Conservation (phyloP, 805 yeast species). For the Dipodascus geniculatus region DNA sequence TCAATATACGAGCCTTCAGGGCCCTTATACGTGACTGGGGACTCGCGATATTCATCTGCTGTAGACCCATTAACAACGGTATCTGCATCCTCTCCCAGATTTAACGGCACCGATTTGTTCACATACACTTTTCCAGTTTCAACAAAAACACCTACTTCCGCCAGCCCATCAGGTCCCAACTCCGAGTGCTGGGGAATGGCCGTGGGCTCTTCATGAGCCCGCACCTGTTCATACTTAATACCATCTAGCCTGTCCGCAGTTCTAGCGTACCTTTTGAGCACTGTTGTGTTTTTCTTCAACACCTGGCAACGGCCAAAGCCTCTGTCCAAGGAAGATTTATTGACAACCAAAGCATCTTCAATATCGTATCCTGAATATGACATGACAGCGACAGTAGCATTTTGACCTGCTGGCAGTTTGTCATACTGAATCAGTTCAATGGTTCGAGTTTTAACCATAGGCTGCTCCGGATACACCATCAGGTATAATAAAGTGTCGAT, state of each 20-base stretch:
- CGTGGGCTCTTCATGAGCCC: conserved; percentile 26
- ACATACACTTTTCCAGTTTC: conserved; percentile 90
- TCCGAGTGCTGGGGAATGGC: conserved; percentile 82
- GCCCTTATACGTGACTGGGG: conserved; percentile 84
- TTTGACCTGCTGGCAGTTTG: conserved; percentile 96
- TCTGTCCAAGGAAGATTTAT: conserved; percentile 86
- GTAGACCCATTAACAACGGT: conserved; percentile 17
- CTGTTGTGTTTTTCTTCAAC: conserved; percentile 80
- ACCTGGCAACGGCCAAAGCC: conserved; percentile 98
- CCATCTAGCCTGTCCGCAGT: conserved; percentile 87
- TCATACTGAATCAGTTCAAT: conserved; percentile 93
- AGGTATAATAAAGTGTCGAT: conserved; percentile 87
- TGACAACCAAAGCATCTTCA: conserved; percentile 93
- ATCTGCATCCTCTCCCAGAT: conserved; percentile 62
- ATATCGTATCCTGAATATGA: conserved; percentile 98
- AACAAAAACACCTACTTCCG: conserved; percentile 86
- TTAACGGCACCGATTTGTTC: conserved; percentile 79
- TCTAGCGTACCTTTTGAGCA: conserved; percentile 83
- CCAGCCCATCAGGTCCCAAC: conserved; percentile 89
- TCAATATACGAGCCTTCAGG: conserved; percentile 95
- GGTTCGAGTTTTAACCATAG: conserved; percentile 96
- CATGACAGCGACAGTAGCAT: conserved; percentile 98
- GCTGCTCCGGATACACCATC: conserved; percentile 99
- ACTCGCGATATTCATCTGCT: conserved; percentile 61
- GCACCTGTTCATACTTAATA: conserved; percentile 74